Conservation (phyloP, 2,329 filamentous ascomycete species). For the Pestalotiopsis sp. region DNA sequence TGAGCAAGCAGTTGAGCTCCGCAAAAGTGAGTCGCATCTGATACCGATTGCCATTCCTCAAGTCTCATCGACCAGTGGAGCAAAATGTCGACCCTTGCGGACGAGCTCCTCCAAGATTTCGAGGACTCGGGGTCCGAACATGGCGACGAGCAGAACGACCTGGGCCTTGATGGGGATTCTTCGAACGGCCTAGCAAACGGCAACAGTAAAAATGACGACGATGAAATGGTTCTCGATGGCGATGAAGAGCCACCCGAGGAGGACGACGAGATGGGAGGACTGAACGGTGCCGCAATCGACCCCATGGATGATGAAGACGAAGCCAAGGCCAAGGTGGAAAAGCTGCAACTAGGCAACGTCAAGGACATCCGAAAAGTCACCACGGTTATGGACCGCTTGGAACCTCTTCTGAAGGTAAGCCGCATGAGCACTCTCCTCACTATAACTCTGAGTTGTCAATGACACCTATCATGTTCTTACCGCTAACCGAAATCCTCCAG, state of each 20-base stretch:
- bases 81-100: slow-evolving; percentile 84
- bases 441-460: slow-evolving; percentile 63
- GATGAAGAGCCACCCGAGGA: slow-evolving; percentile 61
- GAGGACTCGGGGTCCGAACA: slow-evolving; percentile 82
- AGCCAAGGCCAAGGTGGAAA: slow-evolving; percentile 78
- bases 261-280: slow-evolving; percentile 58
- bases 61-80: slow-evolving; percentile 16
- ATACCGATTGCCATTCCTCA: slow-evolving; percentile 12
- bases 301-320: slow-evolving; percentile 66
- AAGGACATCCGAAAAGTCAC: slow-evolving; percentile 81
- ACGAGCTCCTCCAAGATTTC: slow-evolving; percentile 91
- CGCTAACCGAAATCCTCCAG: slow-evolving; percentile 57
- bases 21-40: slow-evolving; percentile 17
- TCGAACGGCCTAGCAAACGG: slow-evolving; percentile 38
- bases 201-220: slow-evolving; percentile 33
- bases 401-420: slow-evolving; percentile 82
- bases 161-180: slow-evolving; percentile 42
- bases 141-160: slow-evolving; percentile 59
- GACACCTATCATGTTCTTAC: slow-evolving; percentile 69
- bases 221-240: slow-evolving; percentile 59
- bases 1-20: slow-evolving; percentile 5
- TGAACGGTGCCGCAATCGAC: slow-evolving; percentile 46
- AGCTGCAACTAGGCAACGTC: slow-evolving; percentile 74
- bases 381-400: slow-evolving; percentile 77
- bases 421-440: slow-evolving; percentile 21